phyloP scores from a whole-genome alignment of 2,329 filamentous ascomycete species.

The Falciphora oryzae region DNA sequence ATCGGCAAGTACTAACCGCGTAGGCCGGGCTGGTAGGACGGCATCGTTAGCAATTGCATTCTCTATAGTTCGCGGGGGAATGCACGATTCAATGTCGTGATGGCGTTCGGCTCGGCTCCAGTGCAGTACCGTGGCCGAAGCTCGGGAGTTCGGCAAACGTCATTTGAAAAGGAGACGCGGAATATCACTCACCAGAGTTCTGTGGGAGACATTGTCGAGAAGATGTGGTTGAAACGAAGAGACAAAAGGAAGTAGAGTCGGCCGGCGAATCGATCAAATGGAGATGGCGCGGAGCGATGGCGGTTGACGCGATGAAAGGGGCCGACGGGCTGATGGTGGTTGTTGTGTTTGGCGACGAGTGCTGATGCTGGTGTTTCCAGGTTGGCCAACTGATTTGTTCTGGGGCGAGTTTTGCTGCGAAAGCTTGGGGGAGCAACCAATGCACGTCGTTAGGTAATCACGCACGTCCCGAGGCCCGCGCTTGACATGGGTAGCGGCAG shows the following conservation, averaged over 20 bases:
- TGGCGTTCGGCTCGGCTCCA: not conserved
- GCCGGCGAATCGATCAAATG: constrained; percentile 8
- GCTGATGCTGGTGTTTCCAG: constrained; percentile 1
- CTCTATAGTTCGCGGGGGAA: not conserved
- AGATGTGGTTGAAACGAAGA: not conserved
- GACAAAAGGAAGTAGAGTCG: not conserved
- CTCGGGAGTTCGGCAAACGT: not conserved
- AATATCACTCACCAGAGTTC: constrained; percentile 7
- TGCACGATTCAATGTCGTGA: not conserved
- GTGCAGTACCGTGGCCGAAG: not conserved
- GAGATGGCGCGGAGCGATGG: not conserved
- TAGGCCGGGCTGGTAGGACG: constrained; percentile 76
- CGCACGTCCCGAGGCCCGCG: constrained; percentile 6
- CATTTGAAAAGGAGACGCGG: not conserved
- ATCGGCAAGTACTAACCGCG: constrained; percentile 71
- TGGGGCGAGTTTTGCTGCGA: not conserved
- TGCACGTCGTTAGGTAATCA: not conserved
- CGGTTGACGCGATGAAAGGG: constrained; percentile 4
- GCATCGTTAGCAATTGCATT: not conserved
- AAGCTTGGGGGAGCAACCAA: not conserved
- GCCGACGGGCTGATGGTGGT: constrained; percentile 1
- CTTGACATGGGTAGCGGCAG: constrained; percentile 12
- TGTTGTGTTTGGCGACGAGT: constrained; percentile 7
- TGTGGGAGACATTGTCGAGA: constrained; percentile 7
- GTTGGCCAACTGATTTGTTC: not conserved